Base-by-base conservation (phyloP, 306 rosid genomes). In the Geum urbanum region DNA sequence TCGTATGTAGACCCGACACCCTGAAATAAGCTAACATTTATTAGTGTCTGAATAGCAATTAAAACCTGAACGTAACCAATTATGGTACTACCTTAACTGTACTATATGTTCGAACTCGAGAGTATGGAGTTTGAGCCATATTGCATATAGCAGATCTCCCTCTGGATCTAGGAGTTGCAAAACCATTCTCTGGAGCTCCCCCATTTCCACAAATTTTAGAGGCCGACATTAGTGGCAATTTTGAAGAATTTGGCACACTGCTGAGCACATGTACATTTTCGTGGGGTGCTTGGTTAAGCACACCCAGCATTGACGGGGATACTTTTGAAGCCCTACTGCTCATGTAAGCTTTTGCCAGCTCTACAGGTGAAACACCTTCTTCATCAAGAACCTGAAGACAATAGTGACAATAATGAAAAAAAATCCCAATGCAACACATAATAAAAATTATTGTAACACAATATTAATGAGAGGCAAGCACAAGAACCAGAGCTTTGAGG, bases 281-380 rank as follows among this genome's bases (percentile, higher is more conserved):
- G 77, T 58, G 53, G 5, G 54, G 65, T 11, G 70, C 73, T 78
- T 76, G 79, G 75, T 70, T 72, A 41, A 27, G 89, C 49, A 74
- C 46, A 37, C 83, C 86, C 61, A 80, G 76, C 82, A 71, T 76
- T 71, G 87, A 67, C 15, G 96, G 84, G 48, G 91, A 88, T 61
- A 72, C 81, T 63, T 80, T 87, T 57, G 84, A 79, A 73, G 89
- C 85, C 86, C 92, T 89, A 77, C 80, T 79, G 66, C 87, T 96
- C 99, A 94, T 94, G 86, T 84, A 94, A 19, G 96, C 88, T 78
- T 91, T 94, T 65, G 99, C 99, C 67, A 88, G 87, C 86, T 83
- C 91, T 35, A 89, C 85, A 70, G 99, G 96, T 71, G 99, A 88
- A 83, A 88, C 88, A 80, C 82, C 84, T 77, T 84, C 92, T 57